A percentile compares a stretch with the other conserved stretches of the same genome.
Evolutionary conservation across 192 early-diverging fungal genomes (phyloP).

Genomic region (Backusella luteola): DNA sequence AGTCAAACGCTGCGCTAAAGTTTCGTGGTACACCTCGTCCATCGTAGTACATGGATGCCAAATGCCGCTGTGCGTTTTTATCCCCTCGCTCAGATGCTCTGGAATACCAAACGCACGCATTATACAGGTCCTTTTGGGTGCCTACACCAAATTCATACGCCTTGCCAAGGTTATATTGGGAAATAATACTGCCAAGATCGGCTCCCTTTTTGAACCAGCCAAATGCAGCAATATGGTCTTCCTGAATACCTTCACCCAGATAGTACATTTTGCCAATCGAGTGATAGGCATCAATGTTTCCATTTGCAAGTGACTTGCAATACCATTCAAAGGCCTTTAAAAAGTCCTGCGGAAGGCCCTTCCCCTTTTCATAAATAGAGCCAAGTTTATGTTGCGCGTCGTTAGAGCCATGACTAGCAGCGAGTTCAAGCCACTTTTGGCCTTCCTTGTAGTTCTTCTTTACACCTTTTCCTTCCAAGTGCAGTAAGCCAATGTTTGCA

Average conservation of each 20-base stretch:
- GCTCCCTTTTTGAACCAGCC: neutral
- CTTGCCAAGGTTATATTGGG: neutral
- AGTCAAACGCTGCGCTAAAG: neutral
- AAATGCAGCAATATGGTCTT: neutral
- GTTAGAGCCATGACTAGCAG: neutral
- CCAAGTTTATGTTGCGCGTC: neutral
- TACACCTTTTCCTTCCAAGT: neutral
- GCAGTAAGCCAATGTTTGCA: neutral
- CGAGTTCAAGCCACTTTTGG: neutral
- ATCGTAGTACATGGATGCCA: conserved; percentile 1
- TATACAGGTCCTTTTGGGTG: neutral
- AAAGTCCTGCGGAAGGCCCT: neutral
- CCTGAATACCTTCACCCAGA: neutral
- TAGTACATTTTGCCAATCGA: neutral
- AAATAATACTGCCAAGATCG: neutral
- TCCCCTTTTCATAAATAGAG: neutral
- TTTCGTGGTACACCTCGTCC: neutral
- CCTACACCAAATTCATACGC: neutral
- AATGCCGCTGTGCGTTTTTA: neutral
- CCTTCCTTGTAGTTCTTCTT: neutral
- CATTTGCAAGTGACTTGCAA: neutral
- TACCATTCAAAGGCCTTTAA: neutral
- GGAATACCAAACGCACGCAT: neutral
- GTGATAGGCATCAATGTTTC: neutral
- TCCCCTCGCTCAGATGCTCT: neutral